These are phyloP conservation scores for Pelargonium fulgidum DNA, from an alignment of 441 rosid genomes.

Conservation along the genomic window DNA sequence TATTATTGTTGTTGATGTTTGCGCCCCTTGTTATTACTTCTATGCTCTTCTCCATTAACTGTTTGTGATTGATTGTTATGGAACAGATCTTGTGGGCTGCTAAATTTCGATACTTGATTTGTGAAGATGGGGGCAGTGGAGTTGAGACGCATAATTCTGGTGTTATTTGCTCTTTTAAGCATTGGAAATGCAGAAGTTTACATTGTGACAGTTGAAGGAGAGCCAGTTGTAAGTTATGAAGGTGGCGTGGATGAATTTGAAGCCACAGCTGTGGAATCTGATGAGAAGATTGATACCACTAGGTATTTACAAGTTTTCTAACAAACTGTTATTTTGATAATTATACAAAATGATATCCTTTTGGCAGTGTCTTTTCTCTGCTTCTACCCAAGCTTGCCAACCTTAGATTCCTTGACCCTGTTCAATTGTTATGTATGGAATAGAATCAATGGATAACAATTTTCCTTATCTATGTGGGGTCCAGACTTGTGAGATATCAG, in stretches of 20 bases:
- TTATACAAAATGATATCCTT: neutral
- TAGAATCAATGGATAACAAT: too few species aligned
- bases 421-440: too few species aligned
- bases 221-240: slow-evolving; percentile 74
- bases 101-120: slow-evolving; percentile 21
- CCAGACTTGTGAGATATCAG: neutral
- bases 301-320: slow-evolving; percentile 38
- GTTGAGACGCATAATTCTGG: slow-evolving; percentile 23
- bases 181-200: slow-evolving; percentile 60
- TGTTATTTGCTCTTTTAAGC: slow-evolving; percentile 32
- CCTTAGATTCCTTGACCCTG: too few species aligned
- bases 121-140: slow-evolving; percentile 36
- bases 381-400: neutral
- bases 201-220: slow-evolving; percentile 83
- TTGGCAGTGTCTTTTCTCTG: too few species aligned
- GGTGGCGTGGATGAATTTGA: slow-evolving; percentile 85
- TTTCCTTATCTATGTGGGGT: too few species aligned
- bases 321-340: slow-evolving; percentile 10
- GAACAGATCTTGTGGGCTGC: slow-evolving; percentile 31
- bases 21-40: neutral
- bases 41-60: slow-evolving; percentile 3
- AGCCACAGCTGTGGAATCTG: slow-evolving; percentile 79
- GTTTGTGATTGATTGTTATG: slow-evolving; percentile 21
- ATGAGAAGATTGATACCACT: slow-evolving; percentile 65
- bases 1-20: neutral